These are phyloP conservation scores for Artemisia tridentata DNA, from an alignment of 129 eudicot species.

Conservation along the genomic window DNA sequence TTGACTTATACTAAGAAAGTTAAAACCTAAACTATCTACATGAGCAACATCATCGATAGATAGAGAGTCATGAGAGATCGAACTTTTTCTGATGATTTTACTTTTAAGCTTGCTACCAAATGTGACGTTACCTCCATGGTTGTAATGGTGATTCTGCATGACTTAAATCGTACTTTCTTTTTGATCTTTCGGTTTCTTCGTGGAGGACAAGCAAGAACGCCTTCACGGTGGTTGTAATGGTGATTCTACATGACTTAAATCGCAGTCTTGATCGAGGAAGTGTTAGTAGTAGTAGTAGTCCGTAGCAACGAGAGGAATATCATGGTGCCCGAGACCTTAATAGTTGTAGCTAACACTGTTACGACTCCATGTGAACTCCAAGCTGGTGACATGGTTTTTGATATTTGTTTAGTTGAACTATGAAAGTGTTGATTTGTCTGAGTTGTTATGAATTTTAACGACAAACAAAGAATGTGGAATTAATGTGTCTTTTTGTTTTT, in stretches of 20 bases:
- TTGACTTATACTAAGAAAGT: no score
- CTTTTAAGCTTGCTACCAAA: no score
- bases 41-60: no score
- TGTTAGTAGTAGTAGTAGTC: constrained; percentile 27
- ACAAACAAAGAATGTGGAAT: neutral
- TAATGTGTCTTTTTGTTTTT: no score
- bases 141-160: no score
- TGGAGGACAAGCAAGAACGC: constrained; percentile 54
- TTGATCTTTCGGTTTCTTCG: constrained; percentile 40
- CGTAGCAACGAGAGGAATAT: constrained; percentile 42
- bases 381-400: constrained; percentile 31
- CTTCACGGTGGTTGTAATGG: constrained; percentile 12
- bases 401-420: neutral
- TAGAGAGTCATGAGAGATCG: no score
- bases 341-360: constrained; percentile 50
- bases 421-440: constrained; percentile 2
- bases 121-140: no score
- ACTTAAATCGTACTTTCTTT: constrained; percentile 65
- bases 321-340: constrained; percentile 56
- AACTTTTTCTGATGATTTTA: no score
- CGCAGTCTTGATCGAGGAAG: constrained; percentile 17
- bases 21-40: no score
- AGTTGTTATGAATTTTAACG: constrained; percentile 16
- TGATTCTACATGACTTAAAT: neutral
- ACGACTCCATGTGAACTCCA: constrained; percentile 42